Evolutionary conservation across 2,329 filamentous ascomycete species (phyloP).

Genomic region (Curvularia spicifera): DNA sequence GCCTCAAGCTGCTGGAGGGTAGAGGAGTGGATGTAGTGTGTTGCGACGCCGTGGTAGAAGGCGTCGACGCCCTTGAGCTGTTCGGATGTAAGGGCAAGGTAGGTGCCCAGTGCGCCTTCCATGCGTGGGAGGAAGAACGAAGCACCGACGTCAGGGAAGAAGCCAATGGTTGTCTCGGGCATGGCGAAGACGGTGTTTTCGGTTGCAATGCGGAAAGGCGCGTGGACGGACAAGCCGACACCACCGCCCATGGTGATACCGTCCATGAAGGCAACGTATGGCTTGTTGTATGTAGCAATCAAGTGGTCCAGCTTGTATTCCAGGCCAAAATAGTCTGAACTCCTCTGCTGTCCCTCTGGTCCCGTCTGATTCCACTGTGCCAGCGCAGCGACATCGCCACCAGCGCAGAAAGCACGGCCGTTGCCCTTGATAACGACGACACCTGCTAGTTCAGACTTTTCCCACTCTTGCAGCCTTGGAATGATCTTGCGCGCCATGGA

Average conservation of each 20-base stretch:
- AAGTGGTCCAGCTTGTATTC: conserved; percentile 97
- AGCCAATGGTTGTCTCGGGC: conserved; percentile 97
- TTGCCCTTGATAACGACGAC: conserved; percentile 90
- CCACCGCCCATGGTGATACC: conserved; percentile 98
- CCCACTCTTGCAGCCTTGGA: conserved; percentile 88
- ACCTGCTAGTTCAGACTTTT: conserved; percentile 92
- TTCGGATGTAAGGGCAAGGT: conserved; percentile 90
- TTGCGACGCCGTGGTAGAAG: conserved; percentile 90
- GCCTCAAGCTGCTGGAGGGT: conserved; percentile 80
- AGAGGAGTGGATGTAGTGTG: conserved; percentile 94
- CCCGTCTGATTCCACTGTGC: conserved; percentile 75
- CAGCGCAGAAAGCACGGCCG: conserved; percentile 87
- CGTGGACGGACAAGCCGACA: conserved; percentile 91
- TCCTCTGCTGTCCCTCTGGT: conserved; percentile 72
- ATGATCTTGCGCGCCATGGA: conserved; percentile 97
- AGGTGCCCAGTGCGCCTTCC: conserved; percentile 85
- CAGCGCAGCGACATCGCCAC: conserved; percentile 85
- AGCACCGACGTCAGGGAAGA: conserved; percentile 97
- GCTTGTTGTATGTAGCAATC: conserved; percentile 92
- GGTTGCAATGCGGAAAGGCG: conserved; percentile 94
- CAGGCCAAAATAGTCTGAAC: conserved; percentile 84
- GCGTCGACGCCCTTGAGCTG: conserved; percentile 81
- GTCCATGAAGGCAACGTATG: conserved; percentile 95
- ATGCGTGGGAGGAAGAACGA: conserved; percentile 94
- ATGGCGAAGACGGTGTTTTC: conserved; percentile 96